Conservation (phyloP, 257 asterid genomes). For the Solanum virginianum region DNA sequence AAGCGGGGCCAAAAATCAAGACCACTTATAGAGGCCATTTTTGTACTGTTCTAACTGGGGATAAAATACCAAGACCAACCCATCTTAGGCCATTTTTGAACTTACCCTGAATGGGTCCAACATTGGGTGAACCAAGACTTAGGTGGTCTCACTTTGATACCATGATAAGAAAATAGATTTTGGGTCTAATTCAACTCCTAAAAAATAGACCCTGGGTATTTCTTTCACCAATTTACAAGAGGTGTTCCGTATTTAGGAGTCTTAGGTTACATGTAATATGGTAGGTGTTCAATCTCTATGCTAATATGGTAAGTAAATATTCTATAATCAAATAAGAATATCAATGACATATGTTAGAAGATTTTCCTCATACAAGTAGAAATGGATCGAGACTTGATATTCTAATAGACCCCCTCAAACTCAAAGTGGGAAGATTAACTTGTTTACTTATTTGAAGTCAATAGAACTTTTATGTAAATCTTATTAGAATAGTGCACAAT, state of each 20-base stretch:
- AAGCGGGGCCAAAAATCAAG: neutral
- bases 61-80: neutral
- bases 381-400: neutral
- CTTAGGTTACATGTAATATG: neutral
- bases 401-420: neutral
- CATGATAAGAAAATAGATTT: neutral
- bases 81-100: neutral
- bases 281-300: neutral
- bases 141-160: neutral
- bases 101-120: neutral
- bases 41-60: neutral
- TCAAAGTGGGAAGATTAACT: neutral
- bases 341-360: neutral
- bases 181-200: neutral
- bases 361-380: neutral
- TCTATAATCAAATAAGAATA: neutral
- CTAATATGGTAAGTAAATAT: neutral
- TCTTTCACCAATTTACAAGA: neutral
- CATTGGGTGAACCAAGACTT: neutral
- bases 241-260: neutral
- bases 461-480: neutral
- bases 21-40: neutral
- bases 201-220: neutral
- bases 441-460: neutral
- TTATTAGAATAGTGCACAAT: neutral